phyloP scores from a whole-genome alignment of 768 basidiomycete species.

The Pleurotus sapidus region DNA sequence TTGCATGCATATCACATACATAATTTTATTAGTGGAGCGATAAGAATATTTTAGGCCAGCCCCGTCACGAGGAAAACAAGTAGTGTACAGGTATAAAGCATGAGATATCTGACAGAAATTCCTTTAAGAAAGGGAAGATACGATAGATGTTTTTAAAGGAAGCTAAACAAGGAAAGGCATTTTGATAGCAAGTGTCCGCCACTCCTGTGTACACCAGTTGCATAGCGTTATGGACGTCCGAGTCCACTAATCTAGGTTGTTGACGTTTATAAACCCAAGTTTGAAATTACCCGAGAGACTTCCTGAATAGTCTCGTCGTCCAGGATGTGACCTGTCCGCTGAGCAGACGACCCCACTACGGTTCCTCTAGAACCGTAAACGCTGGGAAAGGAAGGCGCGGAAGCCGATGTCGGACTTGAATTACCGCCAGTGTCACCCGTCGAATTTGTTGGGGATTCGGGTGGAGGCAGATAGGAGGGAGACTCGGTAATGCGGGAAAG shows the following conservation, averaged over 20 bases:
- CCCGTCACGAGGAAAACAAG: conserved; percentile 25
- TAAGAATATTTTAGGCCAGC: conserved; percentile 61
- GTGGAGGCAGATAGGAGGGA: conserved; percentile 54
- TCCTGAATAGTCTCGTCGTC: conserved; percentile 67
- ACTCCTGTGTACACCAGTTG: conserved; percentile 10
- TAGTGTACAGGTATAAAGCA: conserved; percentile 33
- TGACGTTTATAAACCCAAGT: conserved; percentile 55
- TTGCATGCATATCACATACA: conserved; percentile 21
- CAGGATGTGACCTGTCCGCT: conserved; percentile 35
- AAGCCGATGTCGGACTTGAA: conserved; percentile 76
- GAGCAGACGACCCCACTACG: conserved; percentile 41
- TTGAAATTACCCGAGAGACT: conserved; percentile 76
- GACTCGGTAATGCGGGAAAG: conserved; percentile 79
- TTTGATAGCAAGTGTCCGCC: conserved; percentile 18
- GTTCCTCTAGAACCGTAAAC: conserved; percentile 62
- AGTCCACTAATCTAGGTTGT: not conserved
- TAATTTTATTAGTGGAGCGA: conserved; percentile 52
- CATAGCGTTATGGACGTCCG: not conserved
- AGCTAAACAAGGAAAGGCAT: conserved; percentile 17
- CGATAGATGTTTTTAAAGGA: conserved; percentile 10
- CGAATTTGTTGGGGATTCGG: conserved; percentile 81
- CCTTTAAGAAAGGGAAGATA: conserved; percentile 8
- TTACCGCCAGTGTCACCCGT: conserved; percentile 71
- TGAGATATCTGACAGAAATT: conserved; percentile 20
- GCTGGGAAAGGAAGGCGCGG: conserved; percentile 81